Percentiles rank a stretch among this genome's conserved stretches.
Evolutionary conservation across 2,329 filamentous ascomycete genomes (phyloP).

Genomic region (Rhytidhysteron rufulum): DNA sequence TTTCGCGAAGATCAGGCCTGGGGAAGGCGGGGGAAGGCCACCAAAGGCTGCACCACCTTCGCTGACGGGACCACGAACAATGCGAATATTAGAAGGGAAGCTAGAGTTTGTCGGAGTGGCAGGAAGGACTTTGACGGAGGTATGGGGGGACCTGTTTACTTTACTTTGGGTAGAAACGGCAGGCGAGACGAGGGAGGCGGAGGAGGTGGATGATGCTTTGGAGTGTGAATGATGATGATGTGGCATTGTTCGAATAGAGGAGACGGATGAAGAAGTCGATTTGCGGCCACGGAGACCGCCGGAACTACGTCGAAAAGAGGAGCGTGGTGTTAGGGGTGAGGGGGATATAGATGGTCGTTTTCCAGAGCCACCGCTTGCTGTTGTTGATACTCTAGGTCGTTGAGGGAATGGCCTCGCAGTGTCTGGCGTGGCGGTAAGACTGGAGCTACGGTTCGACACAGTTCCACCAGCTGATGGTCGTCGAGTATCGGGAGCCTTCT

Average conservation of each 20-base stretch:
- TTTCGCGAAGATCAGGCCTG: constrained; percentile 73
- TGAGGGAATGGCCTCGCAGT: constrained; percentile 36
- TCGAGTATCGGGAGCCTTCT: constrained; percentile 23
- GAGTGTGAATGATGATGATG: constrained; percentile 76
- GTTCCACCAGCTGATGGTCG: constrained; percentile 33
- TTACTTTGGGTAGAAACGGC: constrained; percentile 52
- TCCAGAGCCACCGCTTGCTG: constrained; percentile 32
- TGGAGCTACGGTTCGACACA: constrained; percentile 25
- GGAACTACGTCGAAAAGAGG: constrained; percentile 78
- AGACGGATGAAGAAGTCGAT: constrained; percentile 92
- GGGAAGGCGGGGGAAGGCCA: constrained; percentile 56
- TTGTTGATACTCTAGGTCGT: constrained; percentile 43
- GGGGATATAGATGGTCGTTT: constrained; percentile 76
- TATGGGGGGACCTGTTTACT: constrained; percentile 71
- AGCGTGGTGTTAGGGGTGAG: constrained; percentile 81
- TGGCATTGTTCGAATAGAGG: constrained; percentile 79
- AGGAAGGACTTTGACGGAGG: constrained; percentile 89
- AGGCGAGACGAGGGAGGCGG: constrained; percentile 68
- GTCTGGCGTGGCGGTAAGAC: constrained; percentile 35
- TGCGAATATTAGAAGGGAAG: constrained; percentile 82
- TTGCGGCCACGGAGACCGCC: constrained; percentile 84
- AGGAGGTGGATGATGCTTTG: constrained; percentile 92
- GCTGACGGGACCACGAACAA: constrained; percentile 62
- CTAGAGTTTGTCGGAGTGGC: constrained; percentile 70
- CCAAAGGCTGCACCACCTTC: constrained; percentile 43